phyloP scores from a whole-genome alignment of 352 stramenopile genomes.

The Globisporangium iwayamae region DNA sequence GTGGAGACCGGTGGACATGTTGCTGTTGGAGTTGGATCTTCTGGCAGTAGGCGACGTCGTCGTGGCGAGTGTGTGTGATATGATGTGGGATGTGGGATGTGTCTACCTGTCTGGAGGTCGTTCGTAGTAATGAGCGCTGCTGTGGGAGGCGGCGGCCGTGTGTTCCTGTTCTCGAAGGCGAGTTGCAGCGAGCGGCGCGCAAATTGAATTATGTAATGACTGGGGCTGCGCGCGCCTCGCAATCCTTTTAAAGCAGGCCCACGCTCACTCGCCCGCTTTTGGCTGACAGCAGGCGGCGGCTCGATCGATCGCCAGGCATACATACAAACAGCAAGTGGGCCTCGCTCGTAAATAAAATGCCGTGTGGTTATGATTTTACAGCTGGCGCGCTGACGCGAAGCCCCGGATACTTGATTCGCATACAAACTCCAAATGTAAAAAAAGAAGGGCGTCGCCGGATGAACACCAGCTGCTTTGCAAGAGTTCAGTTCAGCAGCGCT shows the following conservation, averaged over 20 bases:
- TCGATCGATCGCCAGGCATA: neutral
- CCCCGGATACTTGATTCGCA: slow-evolving; percentile 3
- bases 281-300: slow-evolving; percentile 1
- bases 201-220: slow-evolving; percentile 83
- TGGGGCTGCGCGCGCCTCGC: slow-evolving; percentile 5
- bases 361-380: slow-evolving; percentile 33
- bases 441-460: slow-evolving; percentile 2
- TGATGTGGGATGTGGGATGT: too few relatives aligned
- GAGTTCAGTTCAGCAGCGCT: slow-evolving; percentile 17
- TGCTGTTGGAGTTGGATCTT: neutral
- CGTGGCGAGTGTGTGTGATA: neutral
- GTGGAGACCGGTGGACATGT: slow-evolving; percentile 69
- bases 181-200: slow-evolving; percentile 36
- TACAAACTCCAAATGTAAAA: neutral
- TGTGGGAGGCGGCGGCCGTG: neutral
- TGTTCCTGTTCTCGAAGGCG: slow-evolving; percentile 2
- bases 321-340: neutral
- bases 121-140: neutral
- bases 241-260: neutral
- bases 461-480: slow-evolving; percentile 14
- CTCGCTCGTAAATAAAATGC: slow-evolving; percentile 2
- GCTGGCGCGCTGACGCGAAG: slow-evolving; percentile 19
- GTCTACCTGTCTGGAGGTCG: slow-evolving; percentile 7
- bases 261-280: neutral
- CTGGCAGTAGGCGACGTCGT: neutral